Evolutionary conservation across 495 filamentous ascomycete genomes (phyloP).

Genomic region (Trichoderma parareesei): DNA sequence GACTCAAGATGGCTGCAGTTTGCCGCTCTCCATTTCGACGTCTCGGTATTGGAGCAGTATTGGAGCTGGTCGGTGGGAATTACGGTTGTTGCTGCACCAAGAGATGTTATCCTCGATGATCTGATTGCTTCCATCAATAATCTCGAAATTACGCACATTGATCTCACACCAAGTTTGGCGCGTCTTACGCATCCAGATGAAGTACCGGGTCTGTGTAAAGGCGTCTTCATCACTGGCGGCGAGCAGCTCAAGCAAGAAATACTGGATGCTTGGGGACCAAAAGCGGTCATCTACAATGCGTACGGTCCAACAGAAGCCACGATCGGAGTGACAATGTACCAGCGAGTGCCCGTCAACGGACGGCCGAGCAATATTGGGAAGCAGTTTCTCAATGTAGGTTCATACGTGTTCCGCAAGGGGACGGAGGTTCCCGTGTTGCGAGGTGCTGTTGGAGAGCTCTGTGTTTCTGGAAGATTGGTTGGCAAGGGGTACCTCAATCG

Average conservation of each 20-base stretch:
- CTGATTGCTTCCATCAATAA: slow-evolving; percentile 58
- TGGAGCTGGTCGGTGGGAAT: slow-evolving; percentile 86
- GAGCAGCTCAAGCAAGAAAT: slow-evolving; percentile 67
- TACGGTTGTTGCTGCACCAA: slow-evolving; percentile 65
- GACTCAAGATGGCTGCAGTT: slow-evolving; percentile 77
- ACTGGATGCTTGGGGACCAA: slow-evolving; percentile 57
- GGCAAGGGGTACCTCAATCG: slow-evolving; percentile 82
- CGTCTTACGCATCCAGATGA: slow-evolving; percentile 53
- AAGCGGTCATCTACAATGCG: slow-evolving; percentile 62
- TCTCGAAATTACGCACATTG: slow-evolving; percentile 77
- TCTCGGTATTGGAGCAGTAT: slow-evolving; percentile 79
- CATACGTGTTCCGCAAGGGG: slow-evolving; percentile 65
- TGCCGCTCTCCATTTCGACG: slow-evolving; percentile 83
- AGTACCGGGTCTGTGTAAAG: slow-evolving; percentile 56
- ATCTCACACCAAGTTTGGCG: slow-evolving; percentile 67
- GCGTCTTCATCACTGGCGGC: slow-evolving; percentile 71
- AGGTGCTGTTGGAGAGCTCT: slow-evolving; percentile 81
- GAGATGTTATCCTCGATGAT: slow-evolving; percentile 72
- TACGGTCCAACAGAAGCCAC: slow-evolving; percentile 85
- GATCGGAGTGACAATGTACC: slow-evolving; percentile 77
- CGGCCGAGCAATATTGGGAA: slow-evolving; percentile 78
- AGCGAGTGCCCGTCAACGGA: slow-evolving; percentile 59
- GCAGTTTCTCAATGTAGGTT: slow-evolving; percentile 74
- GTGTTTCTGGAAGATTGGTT: slow-evolving; percentile 76
- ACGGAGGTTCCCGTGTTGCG: slow-evolving; percentile 61